Percentiles rank a stretch among this genome's conserved stretches.
phyloP scores from a whole-genome alignment of 2,329 filamentous ascomycete species.

The Tolypocladium cylindrosporum region DNA sequence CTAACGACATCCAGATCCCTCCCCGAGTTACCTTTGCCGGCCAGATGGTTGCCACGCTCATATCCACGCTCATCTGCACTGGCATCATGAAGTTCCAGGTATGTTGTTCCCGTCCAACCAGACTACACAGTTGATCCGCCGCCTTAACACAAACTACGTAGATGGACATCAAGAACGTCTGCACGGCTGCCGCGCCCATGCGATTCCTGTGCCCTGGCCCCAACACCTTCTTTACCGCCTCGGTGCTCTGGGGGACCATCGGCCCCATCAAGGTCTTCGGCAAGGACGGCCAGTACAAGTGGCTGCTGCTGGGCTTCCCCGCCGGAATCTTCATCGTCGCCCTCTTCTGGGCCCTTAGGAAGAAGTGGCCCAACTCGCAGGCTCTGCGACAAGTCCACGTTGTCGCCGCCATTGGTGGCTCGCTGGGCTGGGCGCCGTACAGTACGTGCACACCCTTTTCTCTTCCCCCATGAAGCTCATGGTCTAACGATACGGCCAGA shows the following conservation, averaged over 20 bases:
- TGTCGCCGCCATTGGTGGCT: slow-evolving; percentile 30
- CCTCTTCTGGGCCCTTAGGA: slow-evolving; percentile 24
- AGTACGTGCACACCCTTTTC: slow-evolving; percentile 10
- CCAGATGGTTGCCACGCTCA: slow-evolving; percentile 22
- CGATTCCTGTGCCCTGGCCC: slow-evolving; percentile 25
- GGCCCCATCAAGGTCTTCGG: slow-evolving; percentile 27
- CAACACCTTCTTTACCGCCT: slow-evolving; percentile 28
- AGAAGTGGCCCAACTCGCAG: slow-evolving; percentile 18
- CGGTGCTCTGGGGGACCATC: slow-evolving; percentile 30
- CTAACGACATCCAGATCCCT: slow-evolving; percentile 13
- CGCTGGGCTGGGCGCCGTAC: slow-evolving; percentile 31
- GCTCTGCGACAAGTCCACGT: slow-evolving; percentile 30
- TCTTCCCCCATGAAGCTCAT: no score
- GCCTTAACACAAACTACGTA: neutral
- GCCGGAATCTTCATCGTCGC: slow-evolving; percentile 25
- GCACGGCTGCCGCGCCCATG: slow-evolving; percentile 23
- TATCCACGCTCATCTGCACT: slow-evolving; percentile 22
- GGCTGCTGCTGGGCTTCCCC: slow-evolving; percentile 29
- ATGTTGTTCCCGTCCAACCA: neutral
- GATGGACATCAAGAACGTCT: slow-evolving; percentile 24
- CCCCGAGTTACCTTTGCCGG: slow-evolving; percentile 24
- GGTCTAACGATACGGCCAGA: slow-evolving; percentile 7
- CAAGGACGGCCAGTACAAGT: slow-evolving; percentile 22
- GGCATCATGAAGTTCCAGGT: slow-evolving; percentile 28
- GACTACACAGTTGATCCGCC: neutral